A percentile compares a stretch with the other conserved stretches of the same genome.
Conservation (phyloP, 257 asterid genomes). For the Solanum dulcamara region DNA sequence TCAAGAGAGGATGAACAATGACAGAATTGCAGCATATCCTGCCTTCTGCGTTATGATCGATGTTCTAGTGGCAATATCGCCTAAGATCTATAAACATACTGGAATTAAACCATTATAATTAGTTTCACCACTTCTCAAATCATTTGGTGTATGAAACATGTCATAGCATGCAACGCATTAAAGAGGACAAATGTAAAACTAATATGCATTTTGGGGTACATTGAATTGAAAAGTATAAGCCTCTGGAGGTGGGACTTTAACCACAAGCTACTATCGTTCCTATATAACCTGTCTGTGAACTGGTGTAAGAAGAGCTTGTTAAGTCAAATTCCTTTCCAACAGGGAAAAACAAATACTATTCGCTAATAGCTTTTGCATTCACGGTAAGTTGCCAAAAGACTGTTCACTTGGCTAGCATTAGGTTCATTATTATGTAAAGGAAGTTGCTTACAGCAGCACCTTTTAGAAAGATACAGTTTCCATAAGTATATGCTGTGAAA, state of each 20-base stretch:
- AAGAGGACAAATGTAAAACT: not conserved
- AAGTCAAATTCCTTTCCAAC: not conserved
- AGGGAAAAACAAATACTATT: not conserved
- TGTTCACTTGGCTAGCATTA: not conserved
- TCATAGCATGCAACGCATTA: not conserved
- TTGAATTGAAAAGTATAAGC: not conserved
- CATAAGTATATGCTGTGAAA: not conserved
- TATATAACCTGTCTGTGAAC: not conserved
- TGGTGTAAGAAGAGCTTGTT: not conserved
- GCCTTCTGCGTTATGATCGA: not conserved
- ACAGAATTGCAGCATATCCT: not conserved
- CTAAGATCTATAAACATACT: not conserved
- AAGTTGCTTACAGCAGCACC: not conserved
- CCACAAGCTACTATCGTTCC: not conserved
- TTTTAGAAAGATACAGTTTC: not conserved
- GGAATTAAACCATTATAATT: not conserved
- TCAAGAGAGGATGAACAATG: not conserved
- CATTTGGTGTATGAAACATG: not conserved
- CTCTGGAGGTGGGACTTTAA: not conserved
- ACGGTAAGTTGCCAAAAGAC: not conserved
- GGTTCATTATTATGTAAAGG: not conserved
- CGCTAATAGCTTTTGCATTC: not conserved
- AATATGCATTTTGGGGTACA: not conserved
- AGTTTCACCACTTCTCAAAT: not conserved
- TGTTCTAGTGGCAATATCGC: not conserved